These are phyloP conservation scores for Pseudogymnoascus verrucosus DNA, from an alignment of 2,329 filamentous ascomycete genomes.

Conservation along the genomic window DNA sequence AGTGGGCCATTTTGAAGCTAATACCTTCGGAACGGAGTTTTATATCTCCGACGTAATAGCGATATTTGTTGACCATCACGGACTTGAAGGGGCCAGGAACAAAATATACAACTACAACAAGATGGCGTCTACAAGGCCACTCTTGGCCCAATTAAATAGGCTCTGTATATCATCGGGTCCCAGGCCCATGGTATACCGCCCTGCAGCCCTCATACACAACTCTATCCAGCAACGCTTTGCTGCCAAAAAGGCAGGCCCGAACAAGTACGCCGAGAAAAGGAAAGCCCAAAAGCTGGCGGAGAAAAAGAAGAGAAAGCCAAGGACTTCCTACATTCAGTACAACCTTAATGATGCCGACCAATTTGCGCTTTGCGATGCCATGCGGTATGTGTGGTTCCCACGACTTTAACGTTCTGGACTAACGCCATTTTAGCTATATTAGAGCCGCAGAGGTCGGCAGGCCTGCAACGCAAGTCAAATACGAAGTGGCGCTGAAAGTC, in stretches of 20 bases:
- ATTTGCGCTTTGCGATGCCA: slow-evolving; percentile 83
- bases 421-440: slow-evolving; percentile 57
- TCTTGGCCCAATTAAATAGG: slow-evolving; percentile 28
- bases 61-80: background rate
- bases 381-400: slow-evolving; percentile 53
- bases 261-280: slow-evolving; percentile 20
- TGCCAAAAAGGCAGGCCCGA: slow-evolving; percentile 12
- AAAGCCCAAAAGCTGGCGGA: slow-evolving; percentile 16
- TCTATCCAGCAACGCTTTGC: slow-evolving; percentile 16
- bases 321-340: slow-evolving; percentile 28
- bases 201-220: slow-evolving; percentile 18
- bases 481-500: slow-evolving; percentile 79
- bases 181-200: slow-evolving; percentile 12
- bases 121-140: slow-evolving; percentile 25
- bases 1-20: background rate
- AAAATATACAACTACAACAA: slow-evolving; percentile 12
- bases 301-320: slow-evolving; percentile 27
- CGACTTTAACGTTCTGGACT: slow-evolving; percentile 19
- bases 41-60: background rate
- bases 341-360: slow-evolving; percentile 42
- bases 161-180: slow-evolving; percentile 16
- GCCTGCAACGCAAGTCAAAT: slow-evolving; percentile 66
- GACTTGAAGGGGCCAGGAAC: background rate
- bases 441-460: slow-evolving; percentile 87
- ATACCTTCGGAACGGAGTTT: background rate